phyloP scores from a whole-genome alignment of 139 green algal genomes.

The Marvania coccoides region DNA sequence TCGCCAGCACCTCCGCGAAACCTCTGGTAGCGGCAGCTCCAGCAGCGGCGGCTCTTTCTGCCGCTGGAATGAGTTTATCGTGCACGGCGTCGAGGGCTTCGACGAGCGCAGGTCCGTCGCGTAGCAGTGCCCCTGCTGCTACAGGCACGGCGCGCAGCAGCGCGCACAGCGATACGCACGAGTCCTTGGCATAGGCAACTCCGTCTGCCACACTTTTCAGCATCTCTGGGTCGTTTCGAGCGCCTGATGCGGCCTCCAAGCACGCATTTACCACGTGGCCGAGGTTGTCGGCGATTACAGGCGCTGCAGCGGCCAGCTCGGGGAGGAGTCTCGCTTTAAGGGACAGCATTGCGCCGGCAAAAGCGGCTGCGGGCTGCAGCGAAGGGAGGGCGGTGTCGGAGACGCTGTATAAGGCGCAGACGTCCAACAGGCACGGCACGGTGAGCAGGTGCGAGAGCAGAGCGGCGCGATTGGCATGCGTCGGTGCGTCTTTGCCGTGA shows the following conservation, averaged over 20 bases:
- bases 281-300: slow-evolving; percentile 51
- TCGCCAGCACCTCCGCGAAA: no score
- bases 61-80: slow-evolving; percentile 10
- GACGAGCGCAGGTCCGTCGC: not conserved
- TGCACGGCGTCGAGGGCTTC: slow-evolving; percentile 18
- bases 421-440: slow-evolving; percentile 11
- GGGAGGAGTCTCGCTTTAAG: slow-evolving; percentile 50
- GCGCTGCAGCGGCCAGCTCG: slow-evolving; percentile 29
- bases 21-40: not conserved
- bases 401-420: slow-evolving; percentile 2
- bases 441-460: slow-evolving; percentile 7
- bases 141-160: slow-evolving; percentile 42
- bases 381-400: not conserved
- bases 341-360: slow-evolving; percentile 13
- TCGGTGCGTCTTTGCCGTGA: not conserved
- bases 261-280: slow-evolving; percentile 15
- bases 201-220: slow-evolving; percentile 40
- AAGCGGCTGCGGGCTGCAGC: not conserved
- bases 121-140: slow-evolving; percentile 37
- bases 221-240: not conserved
- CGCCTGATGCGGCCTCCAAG: not conserved
- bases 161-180: slow-evolving; percentile 42
- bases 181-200: slow-evolving; percentile 56
- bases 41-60: not conserved
- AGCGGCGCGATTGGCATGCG: not conserved